Percentiles rank a stretch among this genome's conserved stretches.
Conservation (phyloP, 176 grass and related monocot genomes). For the Sorghum bicolor region DNA sequence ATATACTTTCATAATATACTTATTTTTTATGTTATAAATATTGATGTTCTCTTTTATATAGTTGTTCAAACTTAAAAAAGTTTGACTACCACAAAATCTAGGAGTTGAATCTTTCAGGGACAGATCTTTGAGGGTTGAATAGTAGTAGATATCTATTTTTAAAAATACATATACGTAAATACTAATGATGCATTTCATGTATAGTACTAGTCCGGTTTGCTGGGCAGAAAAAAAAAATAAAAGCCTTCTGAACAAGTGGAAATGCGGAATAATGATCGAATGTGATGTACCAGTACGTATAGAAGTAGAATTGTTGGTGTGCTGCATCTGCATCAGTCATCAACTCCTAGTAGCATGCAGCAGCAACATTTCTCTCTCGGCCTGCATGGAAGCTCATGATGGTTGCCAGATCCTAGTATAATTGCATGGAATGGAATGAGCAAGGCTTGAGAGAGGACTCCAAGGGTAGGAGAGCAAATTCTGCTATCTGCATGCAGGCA, state of each 20-base stretch:
- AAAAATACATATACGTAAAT: background rate
- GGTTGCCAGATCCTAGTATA: constrained; percentile 1
- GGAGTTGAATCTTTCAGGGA: no score
- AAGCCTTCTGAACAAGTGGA: background rate
- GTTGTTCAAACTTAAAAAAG: no score
- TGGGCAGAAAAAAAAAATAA: background rate
- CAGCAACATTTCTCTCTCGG: background rate
- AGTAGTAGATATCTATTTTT: background rate
- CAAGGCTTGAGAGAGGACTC: background rate
- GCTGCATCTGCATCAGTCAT: background rate
- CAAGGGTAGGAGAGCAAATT: background rate
- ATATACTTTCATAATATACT: no score
- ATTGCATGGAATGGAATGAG: constrained; percentile 16
- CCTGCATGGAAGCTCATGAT: constrained; percentile 46
- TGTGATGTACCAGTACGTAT: background rate
- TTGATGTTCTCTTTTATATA: no score
- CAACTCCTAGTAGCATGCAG: background rate
- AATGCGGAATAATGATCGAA: background rate
- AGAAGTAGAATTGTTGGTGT: background rate
- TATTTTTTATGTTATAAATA: no score
- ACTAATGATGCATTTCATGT: background rate
- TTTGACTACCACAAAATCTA: no score
- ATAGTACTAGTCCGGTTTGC: background rate
- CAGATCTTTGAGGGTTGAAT: no score
- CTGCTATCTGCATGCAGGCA: constrained; percentile 36